A percentile compares a stretch with the other conserved stretches of the same genome.
phyloP scores from a whole-genome alignment of 768 basidiomycete genomes.

The Mrakia frigida region DNA sequence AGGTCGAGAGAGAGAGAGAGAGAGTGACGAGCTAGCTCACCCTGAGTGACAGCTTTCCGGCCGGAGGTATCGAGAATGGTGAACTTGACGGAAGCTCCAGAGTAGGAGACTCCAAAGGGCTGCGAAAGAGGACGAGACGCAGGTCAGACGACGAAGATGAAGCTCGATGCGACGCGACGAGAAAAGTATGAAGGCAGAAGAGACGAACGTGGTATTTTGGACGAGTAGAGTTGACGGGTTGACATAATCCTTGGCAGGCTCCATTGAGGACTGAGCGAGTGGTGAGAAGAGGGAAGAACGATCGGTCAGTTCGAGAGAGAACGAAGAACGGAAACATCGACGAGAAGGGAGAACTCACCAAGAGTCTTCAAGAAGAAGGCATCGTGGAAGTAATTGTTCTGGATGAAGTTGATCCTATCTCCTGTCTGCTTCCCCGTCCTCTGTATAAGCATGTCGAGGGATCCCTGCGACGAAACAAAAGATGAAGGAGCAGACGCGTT shows the following conservation, averaged over 20 bases:
- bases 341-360: slow-evolving; percentile 50
- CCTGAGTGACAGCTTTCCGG: slow-evolving; percentile 80
- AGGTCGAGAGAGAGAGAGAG: background rate
- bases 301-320: background rate
- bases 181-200: background rate
- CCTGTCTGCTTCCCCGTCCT: slow-evolving; percentile 61
- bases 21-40: slow-evolving; percentile 44
- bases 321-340: slow-evolving; percentile 20
- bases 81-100: slow-evolving; percentile 94
- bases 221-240: slow-evolving; percentile 49
- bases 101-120: slow-evolving; percentile 91
- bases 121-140: slow-evolving; percentile 40
- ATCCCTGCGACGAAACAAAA: slow-evolving; percentile 56
- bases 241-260: slow-evolving; percentile 79
- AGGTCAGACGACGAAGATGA: background rate
- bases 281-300: slow-evolving; percentile 3
- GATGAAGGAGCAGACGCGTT: background rate
- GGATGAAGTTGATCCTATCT: slow-evolving; percentile 62
- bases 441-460: slow-evolving; percentile 86
- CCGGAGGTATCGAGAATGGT: slow-evolving; percentile 90
- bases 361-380: slow-evolving; percentile 98
- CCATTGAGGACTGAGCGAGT: slow-evolving; percentile 75
- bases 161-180: background rate
- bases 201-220: slow-evolving; percentile 62
- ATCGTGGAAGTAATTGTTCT: slow-evolving; percentile 97